Evolutionary conservation across 768 basidiomycete genomes (phyloP).

Genomic region (Agrocybe praecox): DNA sequence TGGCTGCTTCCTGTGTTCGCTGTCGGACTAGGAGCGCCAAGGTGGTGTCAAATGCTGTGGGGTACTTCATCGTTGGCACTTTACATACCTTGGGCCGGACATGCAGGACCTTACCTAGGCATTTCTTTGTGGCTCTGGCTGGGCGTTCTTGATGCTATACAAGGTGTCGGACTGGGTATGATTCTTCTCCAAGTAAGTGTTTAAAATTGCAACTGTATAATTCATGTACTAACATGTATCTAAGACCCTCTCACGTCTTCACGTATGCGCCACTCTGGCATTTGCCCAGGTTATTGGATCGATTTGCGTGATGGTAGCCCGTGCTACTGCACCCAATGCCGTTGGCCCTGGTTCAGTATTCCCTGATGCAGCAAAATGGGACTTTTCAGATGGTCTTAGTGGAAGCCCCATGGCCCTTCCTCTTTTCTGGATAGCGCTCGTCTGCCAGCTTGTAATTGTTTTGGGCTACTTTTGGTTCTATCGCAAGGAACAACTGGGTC

Average conservation of each 20-base stretch:
- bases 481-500: constrained; percentile 89
- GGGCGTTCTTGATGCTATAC: constrained; percentile 91
- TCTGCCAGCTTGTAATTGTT: constrained; percentile 83
- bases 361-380: constrained; percentile 91
- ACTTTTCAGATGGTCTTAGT: constrained; percentile 70
- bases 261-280: constrained; percentile 92
- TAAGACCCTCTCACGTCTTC: constrained; percentile 85
- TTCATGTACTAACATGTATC: constrained; percentile 22
- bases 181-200: constrained; percentile 72
- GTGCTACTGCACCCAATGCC: constrained; percentile 88
- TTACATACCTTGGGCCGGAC: constrained; percentile 93
- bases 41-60: constrained; percentile 99
- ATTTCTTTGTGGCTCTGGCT: constrained; percentile 94
- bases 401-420: constrained; percentile 83
- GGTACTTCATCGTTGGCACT: constrained; percentile 91
- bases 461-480: constrained; percentile 97
- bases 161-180: constrained; percentile 93
- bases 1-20: constrained; percentile 96
- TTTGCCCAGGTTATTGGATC: constrained; percentile 91
- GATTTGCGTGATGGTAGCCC: constrained; percentile 89
- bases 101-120: constrained; percentile 84
- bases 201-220: constrained; percentile 22
- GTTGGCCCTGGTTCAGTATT: constrained; percentile 90
- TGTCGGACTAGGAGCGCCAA: constrained; percentile 89
- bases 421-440: constrained; percentile 85